Percentiles rank a stretch among this genome's conserved stretches.
These are phyloP conservation scores for Marchantia paleacea DNA, from an alignment of 225 moss, liverwort and hornwort species.

Conservation along the genomic window DNA sequence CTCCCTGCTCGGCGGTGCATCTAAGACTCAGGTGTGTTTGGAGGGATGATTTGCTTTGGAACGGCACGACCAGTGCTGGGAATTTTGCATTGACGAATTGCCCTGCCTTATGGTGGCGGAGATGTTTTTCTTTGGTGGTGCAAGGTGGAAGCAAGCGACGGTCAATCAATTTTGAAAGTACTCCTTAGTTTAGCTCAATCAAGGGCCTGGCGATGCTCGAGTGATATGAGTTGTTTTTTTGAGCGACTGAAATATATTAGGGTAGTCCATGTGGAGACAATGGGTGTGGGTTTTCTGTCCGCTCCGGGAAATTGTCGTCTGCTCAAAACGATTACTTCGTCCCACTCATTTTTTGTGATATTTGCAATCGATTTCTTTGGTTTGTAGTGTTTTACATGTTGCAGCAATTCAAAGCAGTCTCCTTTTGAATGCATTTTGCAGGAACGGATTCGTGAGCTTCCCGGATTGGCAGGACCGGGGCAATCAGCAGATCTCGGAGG, in stretches of 20 bases:
- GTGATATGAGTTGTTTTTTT: background rate
- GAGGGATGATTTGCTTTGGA: background rate
- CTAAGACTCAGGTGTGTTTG: slow-evolving; percentile 83
- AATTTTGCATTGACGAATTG: background rate
- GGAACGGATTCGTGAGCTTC: slow-evolving; percentile 79
- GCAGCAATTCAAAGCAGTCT: background rate
- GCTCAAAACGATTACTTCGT: background rate
- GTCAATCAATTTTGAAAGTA: background rate
- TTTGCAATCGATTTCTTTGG: background rate
- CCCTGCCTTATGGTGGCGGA: background rate
- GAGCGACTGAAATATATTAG: background rate
- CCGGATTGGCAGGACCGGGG: slow-evolving; percentile 68
- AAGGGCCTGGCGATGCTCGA: background rate
- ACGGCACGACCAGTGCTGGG: background rate
- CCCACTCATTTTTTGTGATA: background rate
- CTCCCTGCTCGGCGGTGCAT: slow-evolving; percentile 74
- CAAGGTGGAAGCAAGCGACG: background rate
- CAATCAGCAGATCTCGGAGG: slow-evolving; percentile 53
- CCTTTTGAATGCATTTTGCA: slow-evolving; percentile 22
- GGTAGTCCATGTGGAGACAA: background rate
- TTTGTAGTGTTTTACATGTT: background rate
- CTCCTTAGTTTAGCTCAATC: background rate
- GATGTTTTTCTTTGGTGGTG: background rate
- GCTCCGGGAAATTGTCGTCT: background rate
- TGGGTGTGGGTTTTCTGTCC: background rate